Conservation (phyloP, 495 filamentous ascomycete genomes). For the Jackrogersella minutella region DNA sequence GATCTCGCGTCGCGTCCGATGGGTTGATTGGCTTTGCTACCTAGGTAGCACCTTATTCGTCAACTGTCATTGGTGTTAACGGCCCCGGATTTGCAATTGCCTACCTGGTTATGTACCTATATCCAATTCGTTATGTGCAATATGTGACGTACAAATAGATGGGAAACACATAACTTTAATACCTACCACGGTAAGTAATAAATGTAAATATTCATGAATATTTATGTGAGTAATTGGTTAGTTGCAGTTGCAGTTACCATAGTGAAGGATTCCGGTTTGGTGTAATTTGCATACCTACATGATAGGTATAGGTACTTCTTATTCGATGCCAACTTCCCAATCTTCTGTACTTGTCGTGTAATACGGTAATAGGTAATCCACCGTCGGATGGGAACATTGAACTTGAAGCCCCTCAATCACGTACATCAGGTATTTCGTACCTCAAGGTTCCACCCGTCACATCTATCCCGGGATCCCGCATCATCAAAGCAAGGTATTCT, state of each 20-base stretch:
- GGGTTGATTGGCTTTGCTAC: conserved; percentile 10
- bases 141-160: not conserved
- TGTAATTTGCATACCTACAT: too few species aligned
- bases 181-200: not conserved
- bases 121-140: not conserved
- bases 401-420: conserved; percentile 10
- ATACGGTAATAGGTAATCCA: not conserved
- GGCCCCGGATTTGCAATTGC: conserved; percentile 13
- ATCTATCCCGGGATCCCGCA: conserved; percentile 40
- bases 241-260: too few species aligned
- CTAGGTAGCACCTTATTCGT: too few species aligned
- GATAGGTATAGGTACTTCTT: too few species aligned
- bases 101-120: not conserved
- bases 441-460: conserved; percentile 31
- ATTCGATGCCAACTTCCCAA: too few species aligned
- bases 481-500: conserved; percentile 18
- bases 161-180: too few species aligned
- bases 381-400: not conserved
- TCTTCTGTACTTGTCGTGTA: too few species aligned
- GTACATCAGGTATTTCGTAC: conserved; percentile 28
- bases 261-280: too few species aligned
- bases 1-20: conserved; percentile 42
- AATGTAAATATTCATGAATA: too few species aligned
- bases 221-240: too few species aligned
- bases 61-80: conserved; percentile 24